Base-by-base conservation (phyloP, 306 rosid genomes). In the Hippophae tibetana region DNA sequence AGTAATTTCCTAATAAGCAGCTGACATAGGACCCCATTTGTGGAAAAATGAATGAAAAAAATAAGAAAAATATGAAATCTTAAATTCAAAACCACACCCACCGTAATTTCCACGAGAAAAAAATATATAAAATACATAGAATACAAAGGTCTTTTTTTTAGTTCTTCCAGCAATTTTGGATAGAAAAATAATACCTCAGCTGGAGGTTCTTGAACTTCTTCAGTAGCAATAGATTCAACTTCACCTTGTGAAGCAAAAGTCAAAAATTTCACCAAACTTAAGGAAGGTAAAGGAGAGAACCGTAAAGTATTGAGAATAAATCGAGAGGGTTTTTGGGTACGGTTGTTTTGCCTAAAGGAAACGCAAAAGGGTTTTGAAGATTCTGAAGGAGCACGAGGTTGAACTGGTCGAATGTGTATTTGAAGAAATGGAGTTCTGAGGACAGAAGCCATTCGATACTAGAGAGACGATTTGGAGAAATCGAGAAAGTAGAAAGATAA, bases 191-290 rank as follows among this genome's bases (percentile, higher is more conserved):
- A 64, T 42, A 81, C 82, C 64, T 62, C 52, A 42, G 70, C 61
- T 59, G 69, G 75, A 2, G 84, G 67, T 27, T 76, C 80, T 57
- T 25, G 84, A 76, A 74, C 79, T 47, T 64, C 79, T 4, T 79
- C 80, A 5, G 80, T 68, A 31, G 64, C 72, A 23, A 78, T 52
- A 23, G 69, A 50, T 43, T 79, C 85, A 6, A 83, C 49, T 44
- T 85, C 93, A 0, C 83, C 85, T 47, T 48, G 60, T 40, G 74
- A 76, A 52, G 85, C 83, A 56, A 67, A 79, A n/a, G 83, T 76
- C 1, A 62, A 67, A 43, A 84, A 69, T 60, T 72, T 84, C 41
- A 52, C 74, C 61, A 81, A 74, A 42, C 78, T 81, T 7, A 51
- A 61, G 7, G 83, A 64, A 6, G 77, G 70, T 58, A 68, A 40